phyloP scores from a whole-genome alignment of 345 rosid genomes.

The Pseudoturritis turrita region DNA sequence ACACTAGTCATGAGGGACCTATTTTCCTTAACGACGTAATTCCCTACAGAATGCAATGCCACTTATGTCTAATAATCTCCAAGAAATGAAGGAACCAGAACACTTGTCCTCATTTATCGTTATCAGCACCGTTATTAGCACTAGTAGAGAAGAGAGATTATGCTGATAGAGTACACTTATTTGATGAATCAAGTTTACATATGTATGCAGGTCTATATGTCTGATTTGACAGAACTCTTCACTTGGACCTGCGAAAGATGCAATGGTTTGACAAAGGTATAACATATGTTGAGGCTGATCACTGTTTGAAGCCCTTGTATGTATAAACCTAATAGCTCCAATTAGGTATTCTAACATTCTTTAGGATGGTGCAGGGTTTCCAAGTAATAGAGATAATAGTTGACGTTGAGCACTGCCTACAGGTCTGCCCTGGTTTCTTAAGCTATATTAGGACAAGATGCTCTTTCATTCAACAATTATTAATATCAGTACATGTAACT shows the following conservation, averaged over 20 bases:
- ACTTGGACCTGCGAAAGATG: constrained; percentile 90
- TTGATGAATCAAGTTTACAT: constrained; percentile 2
- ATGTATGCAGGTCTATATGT: constrained; percentile 68
- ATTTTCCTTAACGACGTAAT: background rate
- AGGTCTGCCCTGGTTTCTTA: constrained; percentile 38
- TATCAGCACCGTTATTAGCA: too few relatives aligned
- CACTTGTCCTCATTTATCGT: background rate
- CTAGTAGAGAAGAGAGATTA: background rate
- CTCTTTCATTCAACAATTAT: background rate
- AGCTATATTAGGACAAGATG: background rate
- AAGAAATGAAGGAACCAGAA: background rate
- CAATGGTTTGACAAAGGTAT: constrained; percentile 69
- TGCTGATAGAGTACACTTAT: background rate
- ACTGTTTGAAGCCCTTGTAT: background rate
- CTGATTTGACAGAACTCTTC: constrained; percentile 74
- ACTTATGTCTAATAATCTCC: background rate
- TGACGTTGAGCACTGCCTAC: constrained; percentile 79
- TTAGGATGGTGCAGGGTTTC: constrained; percentile 59
- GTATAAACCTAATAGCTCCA: background rate
- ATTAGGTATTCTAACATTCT: constrained; percentile 3
- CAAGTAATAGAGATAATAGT: constrained; percentile 75
- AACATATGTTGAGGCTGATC: background rate
- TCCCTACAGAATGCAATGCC: background rate
- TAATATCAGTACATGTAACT: background rate
- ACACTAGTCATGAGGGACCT: too few relatives aligned